Percentiles rank a stretch among this genome's conserved stretches.
phyloP scores from a whole-genome alignment of 257 asterid species.

The Solanum ossicruentum region DNA sequence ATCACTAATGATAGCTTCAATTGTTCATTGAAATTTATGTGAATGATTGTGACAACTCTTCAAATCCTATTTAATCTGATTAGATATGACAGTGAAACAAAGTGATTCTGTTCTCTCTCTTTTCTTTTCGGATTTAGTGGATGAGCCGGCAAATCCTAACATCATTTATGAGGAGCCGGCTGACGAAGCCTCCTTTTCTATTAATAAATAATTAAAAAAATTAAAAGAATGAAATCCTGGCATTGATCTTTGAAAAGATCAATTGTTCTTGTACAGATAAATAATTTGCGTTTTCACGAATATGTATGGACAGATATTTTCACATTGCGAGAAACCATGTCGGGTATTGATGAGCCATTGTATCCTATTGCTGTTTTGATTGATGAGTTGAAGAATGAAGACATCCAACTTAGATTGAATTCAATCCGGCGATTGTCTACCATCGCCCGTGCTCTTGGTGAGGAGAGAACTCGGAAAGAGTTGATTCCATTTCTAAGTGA shows the following conservation, averaged over 20 bases:
- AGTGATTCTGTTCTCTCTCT: too few relatives aligned
- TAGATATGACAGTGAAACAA: too few relatives aligned
- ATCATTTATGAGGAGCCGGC: too few relatives aligned
- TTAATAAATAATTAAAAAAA: neutral
- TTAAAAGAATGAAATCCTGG: neutral
- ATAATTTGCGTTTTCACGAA: neutral
- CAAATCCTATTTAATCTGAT: too few relatives aligned
- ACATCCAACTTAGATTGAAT: slow-evolving; percentile 66
- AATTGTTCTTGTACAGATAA: neutral
- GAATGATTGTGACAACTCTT: too few relatives aligned
- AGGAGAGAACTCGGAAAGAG: slow-evolving; percentile 78
- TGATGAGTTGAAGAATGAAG: slow-evolving; percentile 87
- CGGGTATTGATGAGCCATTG: slow-evolving; percentile 76
- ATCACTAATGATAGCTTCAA: too few relatives aligned
- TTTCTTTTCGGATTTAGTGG: too few relatives aligned
- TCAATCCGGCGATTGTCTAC: slow-evolving; percentile 82
- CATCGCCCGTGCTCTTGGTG: slow-evolving; percentile 89
- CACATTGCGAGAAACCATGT: slow-evolving; percentile 17
- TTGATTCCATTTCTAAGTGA: slow-evolving; percentile 65
- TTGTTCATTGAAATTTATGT: too few relatives aligned
- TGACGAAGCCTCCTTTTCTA: neutral
- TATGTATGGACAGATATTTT: neutral
- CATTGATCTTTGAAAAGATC: neutral
- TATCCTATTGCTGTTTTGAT: slow-evolving; percentile 83
- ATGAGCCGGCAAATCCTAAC: too few relatives aligned